These are phyloP conservation scores for Chrysopogon serrulatus DNA, from an alignment of 176 grass and related monocot genomes.

Conservation along the genomic window DNA sequence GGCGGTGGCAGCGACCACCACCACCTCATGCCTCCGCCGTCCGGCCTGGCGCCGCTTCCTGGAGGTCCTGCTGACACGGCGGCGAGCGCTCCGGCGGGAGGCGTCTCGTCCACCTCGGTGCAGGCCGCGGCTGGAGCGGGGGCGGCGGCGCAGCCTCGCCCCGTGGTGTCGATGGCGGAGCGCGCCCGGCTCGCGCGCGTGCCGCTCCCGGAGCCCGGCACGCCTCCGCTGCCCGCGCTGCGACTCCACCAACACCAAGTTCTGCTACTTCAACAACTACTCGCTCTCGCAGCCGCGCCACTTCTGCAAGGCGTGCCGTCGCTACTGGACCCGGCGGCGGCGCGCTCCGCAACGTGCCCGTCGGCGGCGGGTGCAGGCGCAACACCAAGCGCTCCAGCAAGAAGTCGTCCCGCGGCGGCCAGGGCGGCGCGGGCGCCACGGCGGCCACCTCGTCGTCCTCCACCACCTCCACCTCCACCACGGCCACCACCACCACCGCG, in stretches of 20 bases:
- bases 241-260: constrained; percentile 97
- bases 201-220: constrained; percentile 70
- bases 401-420: constrained; percentile 50
- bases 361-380: constrained; percentile 86
- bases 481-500: constrained; percentile 23
- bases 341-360: constrained; percentile 89
- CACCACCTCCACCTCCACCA: constrained; percentile 53
- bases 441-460: constrained; percentile 66
- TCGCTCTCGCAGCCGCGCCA: constrained; percentile 99
- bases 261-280: constrained; percentile 99
- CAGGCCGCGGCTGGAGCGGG: background rate
- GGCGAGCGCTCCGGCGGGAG: background rate
- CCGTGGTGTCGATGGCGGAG: constrained; percentile 60
- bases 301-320: constrained; percentile 99
- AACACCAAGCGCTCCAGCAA: constrained; percentile 78
- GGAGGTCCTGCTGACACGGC: background rate
- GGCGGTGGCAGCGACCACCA: constrained; percentile 27
- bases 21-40: constrained; percentile 34
- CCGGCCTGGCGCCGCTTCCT: constrained; percentile 9
- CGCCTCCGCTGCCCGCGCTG: constrained; percentile 92
- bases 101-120: constrained; percentile 22
- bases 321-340: constrained; percentile 99
- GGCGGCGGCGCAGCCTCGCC: constrained; percentile 8
- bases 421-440: background rate
- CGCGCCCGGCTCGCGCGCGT: constrained; percentile 75